These are phyloP conservation scores for Microdochium nivale DNA, from an alignment of 2,329 filamentous ascomycete genomes.

Conservation along the genomic window DNA sequence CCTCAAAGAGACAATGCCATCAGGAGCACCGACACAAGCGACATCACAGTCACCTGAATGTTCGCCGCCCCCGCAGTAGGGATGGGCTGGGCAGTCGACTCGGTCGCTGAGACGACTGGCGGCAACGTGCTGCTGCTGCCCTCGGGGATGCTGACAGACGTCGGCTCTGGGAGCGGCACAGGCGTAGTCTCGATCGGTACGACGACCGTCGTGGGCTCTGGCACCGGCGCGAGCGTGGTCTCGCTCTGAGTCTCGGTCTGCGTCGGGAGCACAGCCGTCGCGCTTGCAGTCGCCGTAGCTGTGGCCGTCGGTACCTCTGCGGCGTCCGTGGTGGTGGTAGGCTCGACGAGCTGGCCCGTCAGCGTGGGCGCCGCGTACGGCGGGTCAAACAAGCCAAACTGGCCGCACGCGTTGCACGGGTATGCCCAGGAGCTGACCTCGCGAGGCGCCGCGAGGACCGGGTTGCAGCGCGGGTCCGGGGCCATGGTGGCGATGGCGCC, in stretches of 20 bases:
- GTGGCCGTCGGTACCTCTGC: no score
- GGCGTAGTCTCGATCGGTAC: background rate
- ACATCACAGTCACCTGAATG: background rate
- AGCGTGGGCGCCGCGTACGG: conserved; percentile 27
- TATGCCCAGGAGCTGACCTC: conserved; percentile 22
- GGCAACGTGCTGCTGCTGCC: no score
- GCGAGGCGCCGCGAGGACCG: conserved; percentile 21
- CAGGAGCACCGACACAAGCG: background rate
- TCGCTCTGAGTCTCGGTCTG: background rate
- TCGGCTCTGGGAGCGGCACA: background rate
- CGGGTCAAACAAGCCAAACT: conserved; percentile 28
- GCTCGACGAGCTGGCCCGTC: conserved; percentile 14
- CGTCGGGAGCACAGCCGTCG: conserved; percentile 2
- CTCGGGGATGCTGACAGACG: no score
- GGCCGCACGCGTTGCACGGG: conserved; percentile 24
- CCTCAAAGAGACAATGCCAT: background rate
- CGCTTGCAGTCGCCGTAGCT: conserved; percentile 3
- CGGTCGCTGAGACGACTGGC: background rate
- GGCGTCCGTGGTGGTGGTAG: conserved; percentile 5
- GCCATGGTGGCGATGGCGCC: conserved; percentile 18
- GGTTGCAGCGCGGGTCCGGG: conserved; percentile 21
- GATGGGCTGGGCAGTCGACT: background rate
- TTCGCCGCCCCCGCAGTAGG: background rate
- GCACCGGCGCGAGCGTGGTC: background rate
- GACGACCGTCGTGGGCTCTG: background rate